phyloP scores from a whole-genome alignment of 1,139 yeast genomes.

The Blastobotrys malaysiensis region DNA sequence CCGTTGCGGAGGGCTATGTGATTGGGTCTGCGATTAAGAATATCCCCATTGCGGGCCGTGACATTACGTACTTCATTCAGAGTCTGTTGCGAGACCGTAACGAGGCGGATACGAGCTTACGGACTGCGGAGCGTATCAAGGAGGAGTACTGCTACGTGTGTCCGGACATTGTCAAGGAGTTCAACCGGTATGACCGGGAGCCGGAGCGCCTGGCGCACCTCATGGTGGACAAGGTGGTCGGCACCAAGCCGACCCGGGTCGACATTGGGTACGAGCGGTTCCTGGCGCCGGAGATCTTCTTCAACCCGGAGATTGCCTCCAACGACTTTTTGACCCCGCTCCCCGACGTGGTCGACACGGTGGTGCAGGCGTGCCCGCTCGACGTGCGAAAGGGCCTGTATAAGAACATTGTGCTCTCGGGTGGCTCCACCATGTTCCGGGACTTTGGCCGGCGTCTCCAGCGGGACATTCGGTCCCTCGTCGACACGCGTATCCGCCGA shows the following conservation, averaged over 20 bases:
- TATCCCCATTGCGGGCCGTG: constrained; percentile 98
- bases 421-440: constrained; percentile 98
- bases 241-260: constrained; percentile 50
- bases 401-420: constrained; percentile 78
- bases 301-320: constrained; percentile 95
- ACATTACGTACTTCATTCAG: constrained; percentile 90
- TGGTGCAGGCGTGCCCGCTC: constrained; percentile 91
- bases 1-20: constrained; percentile 98
- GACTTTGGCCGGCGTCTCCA: constrained; percentile 97
- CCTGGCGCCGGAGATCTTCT: constrained; percentile 96
- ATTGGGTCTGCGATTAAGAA: constrained; percentile 96
- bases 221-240: constrained; percentile 77
- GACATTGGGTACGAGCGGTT: constrained; percentile 97
- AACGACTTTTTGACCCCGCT: constrained; percentile 93
- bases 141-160: constrained; percentile 96
- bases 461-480: constrained; percentile 84
- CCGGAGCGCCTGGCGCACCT: constrained; percentile 93
- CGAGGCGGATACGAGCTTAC: constrained; percentile 86
- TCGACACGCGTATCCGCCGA: constrained; percentile 78
- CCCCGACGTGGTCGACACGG: constrained; percentile 91
- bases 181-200: constrained; percentile 87
- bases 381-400: constrained; percentile 97
- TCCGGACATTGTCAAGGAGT: constrained; percentile 96
- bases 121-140: constrained; percentile 93
- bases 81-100: constrained; percentile 93